Evolutionary conservation across 257 asterid genomes (phyloP).

Genomic region (Phtheirospermum japonicum): DNA sequence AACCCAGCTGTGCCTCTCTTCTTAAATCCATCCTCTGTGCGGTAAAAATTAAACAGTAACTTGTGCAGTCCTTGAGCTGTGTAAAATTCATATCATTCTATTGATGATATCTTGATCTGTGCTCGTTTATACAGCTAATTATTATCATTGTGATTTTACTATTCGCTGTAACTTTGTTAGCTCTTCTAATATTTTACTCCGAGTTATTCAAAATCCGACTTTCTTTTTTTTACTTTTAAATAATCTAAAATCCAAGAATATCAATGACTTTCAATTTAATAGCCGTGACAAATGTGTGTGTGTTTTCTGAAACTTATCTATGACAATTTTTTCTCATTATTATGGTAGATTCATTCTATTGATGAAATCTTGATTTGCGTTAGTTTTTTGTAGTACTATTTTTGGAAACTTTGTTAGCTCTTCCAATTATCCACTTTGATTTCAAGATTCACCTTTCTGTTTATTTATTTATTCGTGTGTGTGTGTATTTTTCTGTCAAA

Average conservation of each 20-base stretch:
- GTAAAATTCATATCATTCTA: not conserved
- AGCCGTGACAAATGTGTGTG: no score
- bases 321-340: no score
- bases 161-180: not conserved
- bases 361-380: not conserved
- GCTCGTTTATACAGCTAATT: not conserved
- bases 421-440: no score
- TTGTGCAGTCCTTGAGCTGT: not conserved
- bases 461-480: no score
- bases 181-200: not conserved
- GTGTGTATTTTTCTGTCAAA: no score
- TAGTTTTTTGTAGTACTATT: not conserved
- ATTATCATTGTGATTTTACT: not conserved
- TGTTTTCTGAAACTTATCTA: no score
- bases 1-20: conserved; percentile 66
- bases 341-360: not conserved
- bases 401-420: not conserved
- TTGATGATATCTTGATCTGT: not conserved
- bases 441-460: not conserved
- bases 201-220: no score
- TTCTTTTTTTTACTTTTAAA: no score
- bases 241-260: no score
- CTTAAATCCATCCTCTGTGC: conserved; percentile 75
- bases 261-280: no score
- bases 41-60: conserved; percentile 38